These are phyloP conservation scores for Blepharisma japonicum DNA, from an alignment of 73 alveolate species.

Conservation along the genomic window DNA sequence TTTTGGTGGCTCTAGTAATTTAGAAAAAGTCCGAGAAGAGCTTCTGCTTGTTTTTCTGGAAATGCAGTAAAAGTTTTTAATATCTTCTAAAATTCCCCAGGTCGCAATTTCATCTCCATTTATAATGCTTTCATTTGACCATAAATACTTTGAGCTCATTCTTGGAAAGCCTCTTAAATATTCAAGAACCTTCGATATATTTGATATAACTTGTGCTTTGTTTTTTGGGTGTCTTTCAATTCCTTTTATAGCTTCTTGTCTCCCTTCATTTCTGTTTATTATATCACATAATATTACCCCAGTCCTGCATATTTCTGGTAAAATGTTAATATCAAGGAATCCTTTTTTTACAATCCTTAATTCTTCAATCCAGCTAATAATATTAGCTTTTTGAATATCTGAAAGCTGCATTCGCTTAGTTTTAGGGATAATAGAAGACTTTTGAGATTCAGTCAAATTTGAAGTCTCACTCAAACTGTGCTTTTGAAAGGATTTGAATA, in stretches of 20 bases:
- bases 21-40: neutral
- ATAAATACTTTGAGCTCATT: neutral
- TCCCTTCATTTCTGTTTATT: slow-evolving; percentile 64
- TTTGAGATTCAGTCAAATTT: too few relatives aligned
- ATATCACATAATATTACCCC: slow-evolving; percentile 66
- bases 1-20: neutral
- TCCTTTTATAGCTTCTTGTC: slow-evolving; percentile 64
- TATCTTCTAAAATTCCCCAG: slow-evolving; percentile 4
- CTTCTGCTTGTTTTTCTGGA: neutral
- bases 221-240: slow-evolving; percentile 50
- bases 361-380: slow-evolving; percentile 11
- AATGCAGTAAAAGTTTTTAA: neutral
- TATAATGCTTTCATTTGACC: neutral
- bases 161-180: slow-evolving; percentile 48
- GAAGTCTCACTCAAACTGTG: too few relatives aligned
- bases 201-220: slow-evolving; percentile 50
- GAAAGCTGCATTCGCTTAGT: too few relatives aligned
- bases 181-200: slow-evolving; percentile 55
- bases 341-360: neutral
- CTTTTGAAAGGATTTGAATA: too few relatives aligned
- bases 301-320: slow-evolving; percentile 27
- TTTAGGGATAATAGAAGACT: too few relatives aligned
- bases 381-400: neutral
- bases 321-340: neutral
- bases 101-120: neutral